phyloP scores from a whole-genome alignment of 2,329 filamentous ascomycete species.

The Bipolaris bicolor region DNA sequence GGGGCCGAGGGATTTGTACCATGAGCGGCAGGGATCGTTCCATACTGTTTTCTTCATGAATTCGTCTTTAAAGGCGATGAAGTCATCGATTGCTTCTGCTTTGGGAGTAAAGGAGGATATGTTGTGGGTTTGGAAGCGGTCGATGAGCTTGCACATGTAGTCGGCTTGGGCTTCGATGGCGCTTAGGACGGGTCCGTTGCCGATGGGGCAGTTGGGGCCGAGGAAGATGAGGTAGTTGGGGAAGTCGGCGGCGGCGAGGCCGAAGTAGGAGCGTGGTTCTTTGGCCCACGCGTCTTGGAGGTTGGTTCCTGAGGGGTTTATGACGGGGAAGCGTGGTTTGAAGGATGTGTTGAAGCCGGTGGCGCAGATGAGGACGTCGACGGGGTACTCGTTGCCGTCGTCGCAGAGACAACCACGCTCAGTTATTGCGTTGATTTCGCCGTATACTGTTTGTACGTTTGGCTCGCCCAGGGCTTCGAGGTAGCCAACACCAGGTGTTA shows the following conservation, averaged over 20 bases:
- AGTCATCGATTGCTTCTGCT: conserved; percentile 56
- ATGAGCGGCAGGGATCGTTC: conserved; percentile 54
- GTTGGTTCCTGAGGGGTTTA: conserved; percentile 48
- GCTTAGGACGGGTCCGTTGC: conserved; percentile 51
- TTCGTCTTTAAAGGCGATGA: conserved; percentile 55
- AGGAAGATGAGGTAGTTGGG: conserved; percentile 56
- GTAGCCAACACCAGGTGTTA: conserved; percentile 54
- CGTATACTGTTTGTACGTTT: conserved; percentile 53
- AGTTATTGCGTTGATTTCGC: conserved; percentile 43
- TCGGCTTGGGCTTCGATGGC: conserved; percentile 57
- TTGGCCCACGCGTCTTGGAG: conserved; percentile 55
- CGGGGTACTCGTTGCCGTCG: conserved; percentile 43
- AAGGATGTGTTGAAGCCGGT: conserved; percentile 50
- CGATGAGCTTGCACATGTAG: conserved; percentile 58
- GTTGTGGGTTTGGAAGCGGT: conserved; percentile 58
- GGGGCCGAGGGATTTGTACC: conserved; percentile 47
- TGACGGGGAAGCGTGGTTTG: conserved; percentile 55
- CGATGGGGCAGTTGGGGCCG: conserved; percentile 52
- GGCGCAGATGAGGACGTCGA: conserved; percentile 48
- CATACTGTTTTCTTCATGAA: conserved; percentile 57
- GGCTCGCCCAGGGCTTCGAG: conserved; percentile 51
- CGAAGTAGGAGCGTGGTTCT: conserved; percentile 53
- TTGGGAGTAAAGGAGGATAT: conserved; percentile 55
- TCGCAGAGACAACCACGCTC: conserved; percentile 49
- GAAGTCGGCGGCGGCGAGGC: conserved; percentile 54